Evolutionary conservation across 306 rosid species (phyloP).

Genomic region (Castanospermum australe): DNA sequence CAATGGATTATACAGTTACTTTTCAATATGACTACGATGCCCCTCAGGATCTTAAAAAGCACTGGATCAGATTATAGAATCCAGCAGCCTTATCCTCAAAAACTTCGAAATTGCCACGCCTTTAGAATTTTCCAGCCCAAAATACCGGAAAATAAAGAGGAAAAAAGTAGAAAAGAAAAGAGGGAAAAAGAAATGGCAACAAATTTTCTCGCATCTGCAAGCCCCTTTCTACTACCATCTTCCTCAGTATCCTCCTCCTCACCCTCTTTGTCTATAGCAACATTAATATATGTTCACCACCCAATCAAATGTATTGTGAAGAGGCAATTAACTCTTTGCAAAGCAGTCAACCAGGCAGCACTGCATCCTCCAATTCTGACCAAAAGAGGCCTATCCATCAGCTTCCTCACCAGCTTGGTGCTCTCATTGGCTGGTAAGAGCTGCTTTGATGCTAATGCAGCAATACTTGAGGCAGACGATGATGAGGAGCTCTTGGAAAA

Average conservation of each 20-base stretch:
- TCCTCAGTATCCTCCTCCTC: slow-evolving; percentile 40
- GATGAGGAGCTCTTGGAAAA: slow-evolving; percentile 87
- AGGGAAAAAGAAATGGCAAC: slow-evolving; percentile 52
- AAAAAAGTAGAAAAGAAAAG: neutral
- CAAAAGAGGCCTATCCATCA: slow-evolving; percentile 59
- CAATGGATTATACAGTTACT: neutral
- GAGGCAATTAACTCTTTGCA: slow-evolving; percentile 41
- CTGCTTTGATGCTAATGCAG: slow-evolving; percentile 56
- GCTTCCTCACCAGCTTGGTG: slow-evolving; percentile 51
- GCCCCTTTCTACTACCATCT: slow-evolving; percentile 41
- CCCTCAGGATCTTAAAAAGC: slow-evolving; percentile 37
- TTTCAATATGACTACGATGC: slow-evolving; percentile 12
- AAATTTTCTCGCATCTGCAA: slow-evolving; percentile 67
- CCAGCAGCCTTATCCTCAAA: slow-evolving; percentile 77
- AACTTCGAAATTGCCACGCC: slow-evolving; percentile 41
- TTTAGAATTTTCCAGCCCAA: slow-evolving; percentile 42
- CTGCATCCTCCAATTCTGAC: slow-evolving; percentile 38
- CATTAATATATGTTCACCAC: slow-evolving; percentile 29
- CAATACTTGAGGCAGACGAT: slow-evolving; percentile 95
- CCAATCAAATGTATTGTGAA: slow-evolving; percentile 38
- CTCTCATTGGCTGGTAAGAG: slow-evolving; percentile 53
- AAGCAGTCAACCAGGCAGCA: slow-evolving; percentile 37
- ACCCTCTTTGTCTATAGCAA: slow-evolving; percentile 24
- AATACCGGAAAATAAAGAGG: slow-evolving; percentile 6
- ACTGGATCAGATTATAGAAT: slow-evolving; percentile 64